phyloP scores from a whole-genome alignment of 305 asterid genomes.

The Lippia alba region DNA sequence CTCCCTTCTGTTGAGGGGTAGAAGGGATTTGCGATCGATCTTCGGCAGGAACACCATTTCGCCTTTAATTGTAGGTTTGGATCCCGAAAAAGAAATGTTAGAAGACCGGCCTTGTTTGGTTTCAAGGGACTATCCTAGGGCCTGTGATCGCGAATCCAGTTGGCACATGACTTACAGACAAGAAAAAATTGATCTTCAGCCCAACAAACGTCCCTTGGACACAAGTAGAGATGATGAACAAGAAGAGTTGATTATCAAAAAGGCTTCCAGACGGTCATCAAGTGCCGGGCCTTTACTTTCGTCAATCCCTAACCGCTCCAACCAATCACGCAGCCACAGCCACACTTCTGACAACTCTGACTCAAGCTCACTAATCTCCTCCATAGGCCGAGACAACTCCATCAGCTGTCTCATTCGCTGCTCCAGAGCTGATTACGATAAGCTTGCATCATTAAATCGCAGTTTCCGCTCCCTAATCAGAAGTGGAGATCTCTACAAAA shows the following conservation, averaged over 20 bases:
- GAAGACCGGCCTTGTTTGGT: conserved; percentile 74
- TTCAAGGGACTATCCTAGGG: conserved; percentile 63
- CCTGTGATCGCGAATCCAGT: conserved; percentile 56
- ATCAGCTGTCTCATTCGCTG: conserved; percentile 70
- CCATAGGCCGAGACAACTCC: conserved; percentile 82
- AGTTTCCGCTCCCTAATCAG: conserved; percentile 71
- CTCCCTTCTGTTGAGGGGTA: conserved; percentile 34
- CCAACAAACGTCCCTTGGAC: conserved; percentile 65
- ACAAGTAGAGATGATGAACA: conserved; percentile 40
- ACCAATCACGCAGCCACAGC: conserved; percentile 42
- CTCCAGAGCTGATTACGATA: conserved; percentile 89
- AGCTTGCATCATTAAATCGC: conserved; percentile 66
- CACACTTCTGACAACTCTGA: conserved; percentile 61
- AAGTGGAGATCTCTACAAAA: conserved; percentile 69
- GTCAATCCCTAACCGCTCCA: conserved; percentile 27
- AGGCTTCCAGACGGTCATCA: conserved; percentile 51
- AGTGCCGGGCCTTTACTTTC: conserved; percentile 36
- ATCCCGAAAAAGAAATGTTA: conserved; percentile 61
- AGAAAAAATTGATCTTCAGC: conserved; percentile 49
- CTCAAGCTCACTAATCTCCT: conserved; percentile 63
- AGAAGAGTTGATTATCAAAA: conserved; percentile 39
- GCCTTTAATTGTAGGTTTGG: conserved; percentile 36
- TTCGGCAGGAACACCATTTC: conserved; percentile 21
- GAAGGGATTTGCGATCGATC: conserved; percentile 25
- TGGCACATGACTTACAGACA: conserved; percentile 63